Percentiles rank a stretch among this genome's conserved stretches.
These are phyloP conservation scores for Penicillium coffeae DNA, from an alignment of 495 filamentous ascomycete species.

Conservation along the genomic window DNA sequence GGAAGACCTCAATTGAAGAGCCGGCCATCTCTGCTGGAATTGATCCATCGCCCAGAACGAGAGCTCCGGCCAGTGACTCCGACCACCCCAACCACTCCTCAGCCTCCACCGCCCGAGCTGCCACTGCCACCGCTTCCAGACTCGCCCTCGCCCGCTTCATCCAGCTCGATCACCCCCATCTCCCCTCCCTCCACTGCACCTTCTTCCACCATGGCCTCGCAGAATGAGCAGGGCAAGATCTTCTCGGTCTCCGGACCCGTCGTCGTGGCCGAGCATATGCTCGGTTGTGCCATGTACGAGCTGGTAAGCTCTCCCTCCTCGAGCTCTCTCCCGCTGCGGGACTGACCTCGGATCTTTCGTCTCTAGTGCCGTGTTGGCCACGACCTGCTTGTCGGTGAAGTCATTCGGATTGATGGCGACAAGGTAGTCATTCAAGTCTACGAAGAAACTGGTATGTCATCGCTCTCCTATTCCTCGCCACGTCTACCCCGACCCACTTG, in stretches of 20 bases:
- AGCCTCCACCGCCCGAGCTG: conserved; percentile 40
- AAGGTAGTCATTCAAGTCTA: conserved; percentile 98
- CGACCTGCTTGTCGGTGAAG: conserved; percentile 86
- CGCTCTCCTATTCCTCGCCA: conserved; percentile 5
- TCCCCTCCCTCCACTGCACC: conserved; percentile 31
- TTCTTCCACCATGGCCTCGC: conserved; percentile 58
- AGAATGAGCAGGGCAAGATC: conserved; percentile 55
- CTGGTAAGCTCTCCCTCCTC: conserved; percentile 54
- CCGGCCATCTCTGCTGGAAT: conserved; percentile 69
- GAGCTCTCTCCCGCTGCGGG: conserved; percentile 2
- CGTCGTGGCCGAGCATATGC: conserved; percentile 96
- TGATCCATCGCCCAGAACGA: conserved; percentile 49
- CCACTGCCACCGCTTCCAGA: conserved; percentile 50
- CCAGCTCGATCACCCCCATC: conserved; percentile 38
- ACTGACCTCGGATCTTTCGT: conserved; percentile 3
- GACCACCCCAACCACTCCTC: background rate
- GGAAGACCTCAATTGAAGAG: conserved; percentile 58
- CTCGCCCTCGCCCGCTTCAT: conserved; percentile 38
- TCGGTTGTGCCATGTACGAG: conserved; percentile 99
- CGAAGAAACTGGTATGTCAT: conserved; percentile 83
- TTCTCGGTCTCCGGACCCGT: conserved; percentile 69
- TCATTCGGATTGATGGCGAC: conserved; percentile 94
- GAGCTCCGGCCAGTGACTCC: conserved; percentile 17
- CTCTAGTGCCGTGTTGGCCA: conserved; percentile 80
- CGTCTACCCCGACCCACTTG: conserved; percentile 9